These are phyloP conservation scores for Suhomyces wounanorum DNA, from an alignment of 1,139 yeast species.

Conservation along the genomic window DNA sequence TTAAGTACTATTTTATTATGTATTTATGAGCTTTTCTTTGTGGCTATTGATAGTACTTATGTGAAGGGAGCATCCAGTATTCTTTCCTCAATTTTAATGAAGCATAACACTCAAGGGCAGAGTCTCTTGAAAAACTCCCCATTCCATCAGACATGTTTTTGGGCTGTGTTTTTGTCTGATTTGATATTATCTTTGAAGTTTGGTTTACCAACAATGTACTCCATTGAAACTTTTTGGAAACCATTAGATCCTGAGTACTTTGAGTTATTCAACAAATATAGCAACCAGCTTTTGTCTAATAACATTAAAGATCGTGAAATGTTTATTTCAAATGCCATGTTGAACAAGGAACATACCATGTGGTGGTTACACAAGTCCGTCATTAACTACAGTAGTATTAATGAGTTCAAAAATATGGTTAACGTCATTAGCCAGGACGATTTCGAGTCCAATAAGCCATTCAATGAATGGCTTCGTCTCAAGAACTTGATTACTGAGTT, in stretches of 20 bases:
- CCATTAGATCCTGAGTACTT: slow-evolving; percentile 35
- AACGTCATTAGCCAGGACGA: slow-evolving; percentile 31
- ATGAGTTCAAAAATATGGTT: slow-evolving; percentile 31
- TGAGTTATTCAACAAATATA: slow-evolving; percentile 22
- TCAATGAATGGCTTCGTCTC: slow-evolving; percentile 32
- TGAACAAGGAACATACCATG: slow-evolving; percentile 17
- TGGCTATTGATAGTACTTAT: slow-evolving; percentile 39
- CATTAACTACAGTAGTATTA: slow-evolving; percentile 30
- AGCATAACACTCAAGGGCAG: slow-evolving; percentile 18
- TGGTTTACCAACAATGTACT: slow-evolving; percentile 33
- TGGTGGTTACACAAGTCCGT: slow-evolving; percentile 45
- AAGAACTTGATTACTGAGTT: slow-evolving; percentile 30
- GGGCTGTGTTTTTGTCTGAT: slow-evolving; percentile 41
- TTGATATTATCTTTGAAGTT: slow-evolving; percentile 37
- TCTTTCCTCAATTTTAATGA: slow-evolving; percentile 29
- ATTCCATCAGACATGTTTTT: slow-evolving; percentile 37
- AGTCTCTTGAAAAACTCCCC: slow-evolving; percentile 30
- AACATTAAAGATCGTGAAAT: slow-evolving; percentile 8
- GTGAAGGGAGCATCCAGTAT: slow-evolving; percentile 40
- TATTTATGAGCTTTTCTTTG: slow-evolving; percentile 41
- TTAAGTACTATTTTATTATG: slow-evolving; percentile 41
- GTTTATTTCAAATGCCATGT: slow-evolving; percentile 7
- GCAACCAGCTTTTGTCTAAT: slow-evolving; percentile 8
- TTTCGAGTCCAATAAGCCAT: slow-evolving; percentile 23
- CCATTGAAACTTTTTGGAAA: slow-evolving; percentile 34